Evolutionary conservation across 768 basidiomycete species (phyloP).

Genomic region (Leccinum subgranulosum): DNA sequence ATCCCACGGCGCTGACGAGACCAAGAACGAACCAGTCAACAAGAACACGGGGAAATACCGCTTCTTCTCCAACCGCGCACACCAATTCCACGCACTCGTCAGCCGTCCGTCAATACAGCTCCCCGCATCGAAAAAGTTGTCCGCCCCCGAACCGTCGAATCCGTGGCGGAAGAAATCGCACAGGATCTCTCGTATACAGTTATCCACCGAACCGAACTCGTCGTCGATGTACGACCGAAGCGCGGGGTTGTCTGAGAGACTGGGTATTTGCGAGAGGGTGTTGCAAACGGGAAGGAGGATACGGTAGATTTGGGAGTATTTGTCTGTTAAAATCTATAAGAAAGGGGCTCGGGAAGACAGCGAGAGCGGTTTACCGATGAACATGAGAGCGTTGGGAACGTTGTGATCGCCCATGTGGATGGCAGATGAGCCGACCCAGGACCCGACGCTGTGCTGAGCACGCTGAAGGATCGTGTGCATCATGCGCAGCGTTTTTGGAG

Average conservation of each 20-base stretch:
- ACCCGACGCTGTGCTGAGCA: conserved; percentile 76
- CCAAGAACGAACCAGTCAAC: conserved; percentile 55
- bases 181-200: conserved; percentile 66
- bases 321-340: conserved; percentile 43
- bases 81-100: conserved; percentile 94
- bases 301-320: conserved; percentile 89
- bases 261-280: conserved; percentile 68
- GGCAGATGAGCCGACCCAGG: conserved; percentile 83
- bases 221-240: conserved; percentile 73
- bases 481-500: conserved; percentile 86
- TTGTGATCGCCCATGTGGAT: conserved; percentile 88
- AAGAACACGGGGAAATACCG: conserved; percentile 78
- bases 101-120: conserved; percentile 81
- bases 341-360: not conserved
- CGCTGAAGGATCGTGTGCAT: conserved; percentile 86
- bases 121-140: conserved; percentile 87
- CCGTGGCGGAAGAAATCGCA: conserved; percentile 85
- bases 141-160: conserved; percentile 88
- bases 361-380: conserved; percentile 52
- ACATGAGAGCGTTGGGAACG: conserved; percentile 63
- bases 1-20: not conserved
- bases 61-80: conserved; percentile 82
- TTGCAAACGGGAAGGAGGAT: conserved; percentile 87
- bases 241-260: conserved; percentile 64
- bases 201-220: conserved; percentile 77